phyloP scores from a whole-genome alignment of 2,329 filamentous ascomycete species.

The Myriosclerotinia duriaeana region DNA sequence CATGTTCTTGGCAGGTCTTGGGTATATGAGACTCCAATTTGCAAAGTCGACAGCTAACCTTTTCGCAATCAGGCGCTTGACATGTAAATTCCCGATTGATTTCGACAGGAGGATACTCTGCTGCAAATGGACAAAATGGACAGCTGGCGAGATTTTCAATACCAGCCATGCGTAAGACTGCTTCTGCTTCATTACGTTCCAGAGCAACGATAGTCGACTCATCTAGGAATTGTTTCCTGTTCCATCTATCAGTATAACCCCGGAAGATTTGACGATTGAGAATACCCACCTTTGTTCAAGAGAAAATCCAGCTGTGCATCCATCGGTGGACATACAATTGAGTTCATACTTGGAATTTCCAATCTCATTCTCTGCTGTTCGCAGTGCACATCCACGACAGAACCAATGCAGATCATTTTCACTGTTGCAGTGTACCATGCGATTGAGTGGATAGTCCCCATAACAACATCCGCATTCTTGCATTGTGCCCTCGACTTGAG shows the following conservation, averaged over 20 bases:
- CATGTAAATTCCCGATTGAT: slow-evolving; percentile 73
- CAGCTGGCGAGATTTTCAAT: slow-evolving; percentile 73
- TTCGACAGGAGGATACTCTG: slow-evolving; percentile 66
- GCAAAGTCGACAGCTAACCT: slow-evolving; percentile 68
- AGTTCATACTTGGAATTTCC: slow-evolving; percentile 68
- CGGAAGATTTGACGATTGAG: neutral
- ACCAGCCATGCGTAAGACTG: slow-evolving; percentile 65
- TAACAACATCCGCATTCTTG: slow-evolving; percentile 75
- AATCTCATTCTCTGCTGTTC: slow-evolving; percentile 65
- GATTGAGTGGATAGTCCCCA: slow-evolving; percentile 62
- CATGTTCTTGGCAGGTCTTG: slow-evolving; percentile 66
- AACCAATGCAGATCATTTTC: slow-evolving; percentile 54
- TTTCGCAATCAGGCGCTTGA: slow-evolving; percentile 61
- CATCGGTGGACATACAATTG: slow-evolving; percentile 67
- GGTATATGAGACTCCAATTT: slow-evolving; percentile 69
- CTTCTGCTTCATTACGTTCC: slow-evolving; percentile 69
- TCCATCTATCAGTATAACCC: slow-evolving; percentile 25
- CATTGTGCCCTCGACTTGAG: slow-evolving; percentile 52
- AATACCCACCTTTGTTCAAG: slow-evolving; percentile 54
- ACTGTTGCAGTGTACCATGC: slow-evolving; percentile 66
- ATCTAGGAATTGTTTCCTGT: slow-evolving; percentile 47
- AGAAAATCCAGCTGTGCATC: slow-evolving; percentile 63
- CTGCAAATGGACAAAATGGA: slow-evolving; percentile 80
- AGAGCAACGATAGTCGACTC: slow-evolving; percentile 59
- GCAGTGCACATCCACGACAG: slow-evolving; percentile 65